Evolutionary conservation across 2,329 filamentous ascomycete genomes (phyloP), one percentile per base, ranked within the genome.

Genomic region (Seiridium cupressi): DNA sequence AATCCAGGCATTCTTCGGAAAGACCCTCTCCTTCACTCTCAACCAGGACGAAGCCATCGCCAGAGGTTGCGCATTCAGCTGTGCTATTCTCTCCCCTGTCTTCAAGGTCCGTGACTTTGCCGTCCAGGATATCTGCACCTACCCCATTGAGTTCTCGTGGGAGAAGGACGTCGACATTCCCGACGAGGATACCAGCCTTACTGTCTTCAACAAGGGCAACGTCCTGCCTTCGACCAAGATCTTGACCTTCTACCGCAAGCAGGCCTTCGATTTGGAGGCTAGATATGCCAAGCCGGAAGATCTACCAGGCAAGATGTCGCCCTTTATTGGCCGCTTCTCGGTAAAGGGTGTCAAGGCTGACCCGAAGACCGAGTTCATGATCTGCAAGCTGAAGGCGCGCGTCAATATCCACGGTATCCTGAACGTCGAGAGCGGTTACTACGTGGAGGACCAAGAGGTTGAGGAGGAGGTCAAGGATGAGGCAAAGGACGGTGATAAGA

Each of bases 71-170:
- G 93, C 95, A 62, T 99, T 99, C 82, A 93, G 90, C 85, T 98
- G 95, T 76, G 95, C 95, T 71, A 97, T 97, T 69, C 88, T 98
- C 59, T 98, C 95, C 0, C 95, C 95, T 51, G 91, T 96, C 67
- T 98, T 99, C 90, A 93, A 94, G 75, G 95, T 99, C 73, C 93
- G 95, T 72, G 95, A 99, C 82, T 99, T 99, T 79, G 88, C 93
- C 68, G 90, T 98, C 62, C 93, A 98, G 84, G 95, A 99, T 77
- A 94, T 98, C 70, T 92, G 97, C 79, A 92, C 89, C 82, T 99
- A 98, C 81, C 95, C 95, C 54, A 96, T 99, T 75, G 94, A 99
- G 76, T 99, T 99, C 77, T 91, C 89, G 57, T 99, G 95, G 95
- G 95, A 99, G 83, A 96, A 98, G 84, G 96, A 94, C 34, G 88